Base-by-base conservation (phyloP, 2,329 filamentous ascomycete genomes). In the Paracoccidioides brasiliensis region DNA sequence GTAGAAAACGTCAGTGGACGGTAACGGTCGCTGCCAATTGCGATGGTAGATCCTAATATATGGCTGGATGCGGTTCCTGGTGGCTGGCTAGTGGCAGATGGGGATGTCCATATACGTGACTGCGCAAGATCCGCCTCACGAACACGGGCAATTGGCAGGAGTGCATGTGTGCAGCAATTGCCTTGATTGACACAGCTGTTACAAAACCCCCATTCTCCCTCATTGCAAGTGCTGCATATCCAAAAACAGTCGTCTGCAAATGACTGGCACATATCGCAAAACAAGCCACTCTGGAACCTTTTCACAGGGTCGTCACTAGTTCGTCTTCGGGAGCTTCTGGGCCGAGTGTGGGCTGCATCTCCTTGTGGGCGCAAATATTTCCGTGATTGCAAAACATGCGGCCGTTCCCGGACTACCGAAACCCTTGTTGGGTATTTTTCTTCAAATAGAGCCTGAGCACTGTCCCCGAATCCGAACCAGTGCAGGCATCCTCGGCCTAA, bases 201-300 rank as follows among this genome's bases (percentile, higher is more conserved):
- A 71, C 91, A 97, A 67, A 88, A 96, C 0, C 91, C 91, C 90
- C 90, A 97, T 65, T 94, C 90, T 4, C 89, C 91, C 59, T 93
- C 83, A 63, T 95, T 95, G 72, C 91, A 97, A 32, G 78, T 69
- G 57, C 86, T 82, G 68, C 91, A 97, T 59, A 87, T 84, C 91
- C 90, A 97, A 70, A 88, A 95, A 70, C 88, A 93, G 53, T 85
- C 80, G 63, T 94, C 90, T 0, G 88, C 80, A 74, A 82, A 86
- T 0, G 79, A 75, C 15, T 79, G 74, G 67, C 91, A 96, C 50
- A 80, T 79, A 41, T 85, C 82, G 67, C 91, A 97, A 69, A 96
- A 96, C 5, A 88, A 83, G 22, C 91, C 91, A 53, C 80, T 83
- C 69, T 93, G 82, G 0, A 93, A 72, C 30, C 88, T 77, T 42